Base-by-base conservation (phyloP, 2,329 filamentous ascomycete genomes). In the Monilinia fructigena region DNA sequence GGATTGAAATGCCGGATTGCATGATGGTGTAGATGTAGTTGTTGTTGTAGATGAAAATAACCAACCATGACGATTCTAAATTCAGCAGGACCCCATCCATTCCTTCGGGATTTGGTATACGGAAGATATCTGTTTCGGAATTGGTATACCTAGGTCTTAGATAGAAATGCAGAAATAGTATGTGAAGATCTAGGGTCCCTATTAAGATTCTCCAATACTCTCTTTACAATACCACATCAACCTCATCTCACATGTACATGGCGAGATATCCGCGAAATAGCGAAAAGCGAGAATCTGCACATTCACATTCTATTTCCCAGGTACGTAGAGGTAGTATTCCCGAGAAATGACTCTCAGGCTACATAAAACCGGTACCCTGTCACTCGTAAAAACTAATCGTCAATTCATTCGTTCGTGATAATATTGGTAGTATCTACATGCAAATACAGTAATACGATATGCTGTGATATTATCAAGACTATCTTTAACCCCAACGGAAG, bases 231-330 rank as follows among this genome's bases (percentile, higher is more conserved):
- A 11, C 28, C 12, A 23, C 14, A 10, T 23, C n/a, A 59, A 45
- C 38, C 55, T 14, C 47, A 48, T 59, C 28, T 35, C 56, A 59
- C 56, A 59, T 16, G 7, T 42, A 59, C 56, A 59, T 16, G 7
- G 12, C 42, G 20, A 48, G 35, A 23, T n/a, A 10, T 47, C 42
- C 26, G 40, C 40, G 6, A n/a, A 47, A 59, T 4, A 18, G 42
- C 56, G 18, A 45, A n/a, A 23, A 31, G 56, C 56, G 12, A 59
- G 20, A 48, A 59, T 23, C 26, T 42, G 23, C 38, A 16, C 26
- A 28, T 4, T 58, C 45, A 20, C 18, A 47, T 47, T 7, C 20
- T 18, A 47, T 47, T 20, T 8, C 31, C 31, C 6, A 35, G 31
- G 31, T 35, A 3, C 31, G 31, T 35, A 35, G 31, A 8, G 31